These are phyloP conservation scores for Ceratobasidium sp. DNA, from an alignment of 1,284 basidiomycete genomes.

Conservation along the genomic window DNA sequence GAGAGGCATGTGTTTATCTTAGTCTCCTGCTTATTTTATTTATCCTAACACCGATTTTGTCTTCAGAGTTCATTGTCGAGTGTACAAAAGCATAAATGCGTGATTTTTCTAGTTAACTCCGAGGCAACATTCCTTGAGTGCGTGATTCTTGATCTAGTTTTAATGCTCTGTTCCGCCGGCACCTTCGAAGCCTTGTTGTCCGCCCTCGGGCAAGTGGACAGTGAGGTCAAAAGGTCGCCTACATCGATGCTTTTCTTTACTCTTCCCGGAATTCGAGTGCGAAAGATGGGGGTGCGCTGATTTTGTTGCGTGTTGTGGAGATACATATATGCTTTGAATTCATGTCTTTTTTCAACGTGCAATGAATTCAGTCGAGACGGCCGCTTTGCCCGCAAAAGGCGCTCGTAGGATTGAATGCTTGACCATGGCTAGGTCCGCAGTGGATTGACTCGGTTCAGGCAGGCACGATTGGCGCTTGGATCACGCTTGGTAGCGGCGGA, in stretches of 20 bases:
- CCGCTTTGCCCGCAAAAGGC: neutral
- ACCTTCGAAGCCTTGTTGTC: conserved; percentile 41
- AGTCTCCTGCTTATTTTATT: neutral
- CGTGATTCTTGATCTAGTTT: neutral
- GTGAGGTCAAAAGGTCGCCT: conserved; percentile 39
- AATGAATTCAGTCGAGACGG: conserved; percentile 12
- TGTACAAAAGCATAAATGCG: conserved; percentile 51
- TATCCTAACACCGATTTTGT: neutral
- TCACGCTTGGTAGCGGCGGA: too few relatives aligned
- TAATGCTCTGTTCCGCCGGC: conserved; percentile 1
- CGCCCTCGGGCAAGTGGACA: neutral
- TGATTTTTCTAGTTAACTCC: neutral
- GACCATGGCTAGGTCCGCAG: too few relatives aligned
- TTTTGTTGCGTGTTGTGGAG: conserved; percentile 2
- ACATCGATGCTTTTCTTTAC: conserved; percentile 4
- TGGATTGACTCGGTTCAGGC: too few relatives aligned
- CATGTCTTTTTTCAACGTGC: conserved; percentile 7
- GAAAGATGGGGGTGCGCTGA: too few relatives aligned
- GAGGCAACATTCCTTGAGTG: neutral
- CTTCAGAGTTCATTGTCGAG: conserved; percentile 61
- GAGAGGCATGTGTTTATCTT: conserved; percentile 61
- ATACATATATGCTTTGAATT: neutral
- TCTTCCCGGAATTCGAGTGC: conserved; percentile 14
- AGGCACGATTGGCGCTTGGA: too few relatives aligned
- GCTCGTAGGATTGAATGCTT: too few relatives aligned